Evolutionary conservation across 129 eudicot species (phyloP), one percentile per base, ranked within the genome.

Genomic region (Oenanthe sinensis): DNA sequence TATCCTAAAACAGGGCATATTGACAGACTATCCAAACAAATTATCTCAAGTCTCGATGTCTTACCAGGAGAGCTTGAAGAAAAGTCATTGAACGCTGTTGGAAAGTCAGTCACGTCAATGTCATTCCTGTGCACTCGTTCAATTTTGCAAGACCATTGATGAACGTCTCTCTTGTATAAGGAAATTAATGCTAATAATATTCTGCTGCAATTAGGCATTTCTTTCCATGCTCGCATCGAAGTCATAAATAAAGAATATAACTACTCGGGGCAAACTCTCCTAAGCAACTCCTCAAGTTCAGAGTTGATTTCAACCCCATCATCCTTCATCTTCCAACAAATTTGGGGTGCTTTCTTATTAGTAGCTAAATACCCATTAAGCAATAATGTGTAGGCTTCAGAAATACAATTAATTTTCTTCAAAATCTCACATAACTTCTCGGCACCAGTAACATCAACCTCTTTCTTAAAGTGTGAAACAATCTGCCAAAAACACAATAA

Each of bases 401-500:
- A 74, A 74, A 74, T n/a, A 74, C 9, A 46, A 74, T 74, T 74
- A 22, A 55, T 36, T 43, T 74, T 74, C 77, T 43, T 74, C 52
- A 74, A n/a, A 16, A 43, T 24, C 33, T 43, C 39, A 46, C 17
- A 43, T 24, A 74, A 74, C 55, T 74, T 43, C 77, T 74, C 77
- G 26, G 77, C 77, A n/a, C 77, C 58, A 43, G 47, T 42, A n/a
- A 74, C 77, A 45, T 74, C 97, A 78, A 77, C 81, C 79, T 83
- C 84, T 84, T 80, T 71, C 82, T 81, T 79, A 17, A 85, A 87
- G n/a, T n/a, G n/a, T n/a, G n/a, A n/a, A n/a, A n/a, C n/a, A n/a
- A n/a, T n/a, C n/a, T n/a, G n/a, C n/a, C n/a, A n/a, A n/a, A n/a
- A n/a, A n/a, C n/a, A n/a, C n/a, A n/a, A n/a, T n/a, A n/a, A n/a